Base-by-base conservation (phyloP, 2,329 filamentous ascomycete genomes). In the Penicillium aurantiogriseum region DNA sequence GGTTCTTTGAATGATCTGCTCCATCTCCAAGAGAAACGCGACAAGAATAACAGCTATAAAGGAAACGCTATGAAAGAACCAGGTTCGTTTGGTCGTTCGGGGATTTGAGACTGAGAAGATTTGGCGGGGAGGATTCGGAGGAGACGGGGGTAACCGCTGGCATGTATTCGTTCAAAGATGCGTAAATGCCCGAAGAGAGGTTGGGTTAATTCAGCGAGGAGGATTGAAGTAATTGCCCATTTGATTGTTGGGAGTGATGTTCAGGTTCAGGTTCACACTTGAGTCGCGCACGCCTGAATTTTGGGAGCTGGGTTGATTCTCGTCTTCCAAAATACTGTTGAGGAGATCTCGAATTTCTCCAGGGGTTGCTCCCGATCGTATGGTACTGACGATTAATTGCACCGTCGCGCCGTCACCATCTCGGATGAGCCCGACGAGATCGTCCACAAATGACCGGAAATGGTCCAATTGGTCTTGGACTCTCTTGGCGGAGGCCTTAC, bases 401-500 rank as follows among this genome's bases (percentile, higher is more conserved):
- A 71, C 52, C 3, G 61, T 56, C 7, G 51, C 15, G 5, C n/a
- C 39, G 27, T 70, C 63, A 43, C 62, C 56, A 9, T 56, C 51
- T 19, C 72, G 67, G 21, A 75, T 62, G 7, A 66, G 56, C 4
- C 54, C 49, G 4, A 75, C 52, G 5, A 75, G 45, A 33, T 68
- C 62, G 7, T 73, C 66, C 31, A 73, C 40, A 29, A 73, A 67
- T 10, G 53, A 54, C 19, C 63, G 64, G 36, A 68, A 67, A 42
- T 65, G 66, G 21, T 62, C 56, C n/a, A 74, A 58, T 11, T 71
- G 65, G 21, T 74, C 69, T 43, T 73, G 63, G 4, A 65, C 65
- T 15, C 63, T 67, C 46, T 66, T 68, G 15, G 65, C 67, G 6
- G 67, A 61, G 13, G 69, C 67, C 57, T 76, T 76, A 42, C 73